Conservation (phyloP, 148 eudicot genomes). For the Salicornia ramosissima region DNA sequence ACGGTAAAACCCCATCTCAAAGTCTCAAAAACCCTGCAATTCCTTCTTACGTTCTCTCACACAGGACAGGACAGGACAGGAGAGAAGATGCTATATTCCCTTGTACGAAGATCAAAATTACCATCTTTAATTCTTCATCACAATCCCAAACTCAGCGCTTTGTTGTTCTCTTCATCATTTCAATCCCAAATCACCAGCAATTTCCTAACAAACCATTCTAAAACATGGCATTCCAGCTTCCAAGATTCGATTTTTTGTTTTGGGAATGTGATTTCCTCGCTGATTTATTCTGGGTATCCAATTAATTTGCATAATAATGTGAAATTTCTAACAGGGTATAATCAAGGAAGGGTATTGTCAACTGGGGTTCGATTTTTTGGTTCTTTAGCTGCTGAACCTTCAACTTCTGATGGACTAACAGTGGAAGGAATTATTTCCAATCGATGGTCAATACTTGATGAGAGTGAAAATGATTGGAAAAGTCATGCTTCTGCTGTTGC, state of each 20-base stretch:
- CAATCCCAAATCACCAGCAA: slow-evolving; percentile 19
- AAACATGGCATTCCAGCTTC: slow-evolving; percentile 15
- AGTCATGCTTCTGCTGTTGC: slow-evolving; percentile 96
- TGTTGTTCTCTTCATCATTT: slow-evolving; percentile 23
- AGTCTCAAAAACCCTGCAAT: neutral
- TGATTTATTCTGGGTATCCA: slow-evolving; percentile 25
- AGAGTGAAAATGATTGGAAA: slow-evolving; percentile 86
- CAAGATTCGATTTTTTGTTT: slow-evolving; percentile 18
- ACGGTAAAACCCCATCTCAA: too few species aligned
- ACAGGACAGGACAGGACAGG: too few species aligned
- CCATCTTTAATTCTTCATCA: slow-evolving; percentile 20
- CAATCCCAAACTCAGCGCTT: slow-evolving; percentile 23
- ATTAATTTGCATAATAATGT: slow-evolving; percentile 1
- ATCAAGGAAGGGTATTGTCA: neutral
- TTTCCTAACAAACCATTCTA: slow-evolving; percentile 5
- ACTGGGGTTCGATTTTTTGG: slow-evolving; percentile 39
- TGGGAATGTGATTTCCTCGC: slow-evolving; percentile 11
- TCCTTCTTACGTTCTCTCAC: too few species aligned
- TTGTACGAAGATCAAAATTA: slow-evolving; percentile 31
- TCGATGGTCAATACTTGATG: slow-evolving; percentile 69
- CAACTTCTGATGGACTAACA: slow-evolving; percentile 76
- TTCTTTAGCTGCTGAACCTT: slow-evolving; percentile 50
- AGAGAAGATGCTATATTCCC: slow-evolving; percentile 37
- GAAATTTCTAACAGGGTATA: slow-evolving; percentile 33
- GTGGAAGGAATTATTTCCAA: slow-evolving; percentile 68